Evolutionary conservation across 2,329 filamentous ascomycete species (phyloP).

Genomic region (Cordyceps cateniannulata): DNA sequence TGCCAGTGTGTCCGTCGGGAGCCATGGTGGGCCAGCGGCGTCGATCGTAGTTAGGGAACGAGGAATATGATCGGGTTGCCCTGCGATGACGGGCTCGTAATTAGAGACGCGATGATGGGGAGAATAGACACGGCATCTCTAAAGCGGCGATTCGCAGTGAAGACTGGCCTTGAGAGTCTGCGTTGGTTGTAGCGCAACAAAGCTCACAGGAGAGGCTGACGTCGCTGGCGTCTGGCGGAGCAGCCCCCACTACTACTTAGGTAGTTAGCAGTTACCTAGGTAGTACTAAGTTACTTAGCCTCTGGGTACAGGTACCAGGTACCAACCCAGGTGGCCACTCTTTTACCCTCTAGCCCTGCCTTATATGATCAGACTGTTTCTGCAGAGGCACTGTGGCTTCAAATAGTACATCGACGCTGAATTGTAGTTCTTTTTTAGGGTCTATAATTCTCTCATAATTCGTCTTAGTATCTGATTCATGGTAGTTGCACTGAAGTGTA

Average conservation of each 20-base stretch:
- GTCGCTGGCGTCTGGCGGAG: constrained; percentile 8
- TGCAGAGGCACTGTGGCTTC: too few relatives aligned
- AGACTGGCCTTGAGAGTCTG: not conserved
- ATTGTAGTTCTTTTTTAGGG: too few relatives aligned
- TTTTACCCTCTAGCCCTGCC: not conserved
- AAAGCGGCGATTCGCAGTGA: not conserved
- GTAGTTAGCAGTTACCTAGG: not conserved
- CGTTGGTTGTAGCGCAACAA: not conserved
- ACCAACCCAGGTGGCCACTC: not conserved
- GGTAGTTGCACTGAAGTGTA: too few relatives aligned
- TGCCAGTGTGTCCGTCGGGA: constrained; percentile 54
- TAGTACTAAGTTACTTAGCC: not conserved
- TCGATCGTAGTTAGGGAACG: not conserved
- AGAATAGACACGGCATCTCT: constrained; percentile 4
- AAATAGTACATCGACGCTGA: too few relatives aligned
- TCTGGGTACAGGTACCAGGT: not conserved
- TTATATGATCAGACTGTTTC: not conserved
- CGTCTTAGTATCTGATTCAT: too few relatives aligned
- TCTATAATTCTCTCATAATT: too few relatives aligned
- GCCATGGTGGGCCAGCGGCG: constrained; percentile 34
- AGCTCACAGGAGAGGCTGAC: constrained; percentile 10
- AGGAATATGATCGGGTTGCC: not conserved
- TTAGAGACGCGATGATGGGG: not conserved
- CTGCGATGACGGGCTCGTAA: not conserved
- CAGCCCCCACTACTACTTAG: not conserved